A percentile compares a stretch with the other conserved stretches of the same genome.
phyloP scores from a whole-genome alignment of 129 eudicot species.

The Artemisia argyi region DNA sequence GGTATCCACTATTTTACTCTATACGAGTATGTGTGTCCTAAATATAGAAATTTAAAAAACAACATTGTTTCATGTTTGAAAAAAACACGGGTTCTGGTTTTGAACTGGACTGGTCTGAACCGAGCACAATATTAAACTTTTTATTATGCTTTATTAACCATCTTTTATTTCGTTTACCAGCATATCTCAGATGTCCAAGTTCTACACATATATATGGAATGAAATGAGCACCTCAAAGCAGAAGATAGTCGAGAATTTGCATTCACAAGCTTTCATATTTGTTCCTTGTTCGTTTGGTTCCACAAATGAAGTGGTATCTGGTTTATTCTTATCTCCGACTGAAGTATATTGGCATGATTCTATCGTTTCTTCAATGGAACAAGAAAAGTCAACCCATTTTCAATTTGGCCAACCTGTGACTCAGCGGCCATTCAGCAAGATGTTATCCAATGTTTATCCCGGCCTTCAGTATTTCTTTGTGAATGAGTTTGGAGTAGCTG shows the following conservation, averaged over 20 bases:
- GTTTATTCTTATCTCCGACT: conserved; percentile 55
- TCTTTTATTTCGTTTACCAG: conserved; percentile 37
- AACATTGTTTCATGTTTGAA: no score
- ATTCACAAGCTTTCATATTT: conserved; percentile 59
- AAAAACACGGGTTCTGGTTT: no score
- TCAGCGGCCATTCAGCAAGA: conserved; percentile 31
- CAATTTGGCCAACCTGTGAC: conserved; percentile 21
- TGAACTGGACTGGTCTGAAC: no score
- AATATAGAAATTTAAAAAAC: no score
- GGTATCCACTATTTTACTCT: conserved; percentile 39
- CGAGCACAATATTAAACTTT: no score
- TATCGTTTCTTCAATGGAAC: conserved; percentile 43
- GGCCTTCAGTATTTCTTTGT: conserved; percentile 72
- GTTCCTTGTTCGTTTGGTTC: conserved; percentile 44
- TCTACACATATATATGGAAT: conserved; percentile 68
- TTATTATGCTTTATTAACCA: neutral
- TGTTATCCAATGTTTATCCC: conserved; percentile 55
- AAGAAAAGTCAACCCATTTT: conserved; percentile 25
- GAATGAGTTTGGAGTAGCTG: conserved; percentile 71
- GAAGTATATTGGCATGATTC: conserved; percentile 81
- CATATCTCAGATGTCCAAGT: conserved; percentile 70
- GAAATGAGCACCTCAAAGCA: conserved; percentile 53
- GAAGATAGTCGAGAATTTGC: conserved; percentile 47
- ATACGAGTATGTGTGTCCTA: neutral
- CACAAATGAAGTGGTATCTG: conserved; percentile 51